Conservation (phyloP, 1,139 yeast genomes). For the Pichia cactophila region DNA sequence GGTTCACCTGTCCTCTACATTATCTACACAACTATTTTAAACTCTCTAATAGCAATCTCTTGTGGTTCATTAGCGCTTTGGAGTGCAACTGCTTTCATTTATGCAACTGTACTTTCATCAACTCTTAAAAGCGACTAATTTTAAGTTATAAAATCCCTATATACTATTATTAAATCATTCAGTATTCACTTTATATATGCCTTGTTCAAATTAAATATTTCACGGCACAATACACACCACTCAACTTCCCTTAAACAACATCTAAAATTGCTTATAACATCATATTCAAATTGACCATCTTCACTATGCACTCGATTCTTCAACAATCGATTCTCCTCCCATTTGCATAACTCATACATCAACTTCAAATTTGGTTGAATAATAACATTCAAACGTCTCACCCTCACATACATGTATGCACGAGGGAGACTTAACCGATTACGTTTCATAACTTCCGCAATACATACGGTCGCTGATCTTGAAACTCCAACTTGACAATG, state of each 20-base stretch:
- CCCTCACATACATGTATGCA: slow-evolving; percentile 76
- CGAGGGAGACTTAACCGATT: slow-evolving; percentile 56
- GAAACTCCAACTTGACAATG: slow-evolving; percentile 94
- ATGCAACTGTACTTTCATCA: slow-evolving; percentile 48
- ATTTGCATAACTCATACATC: slow-evolving; percentile 75
- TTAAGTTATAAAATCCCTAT: not conserved
- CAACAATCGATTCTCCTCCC: slow-evolving; percentile 47
- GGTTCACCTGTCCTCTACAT: slow-evolving; percentile 66
- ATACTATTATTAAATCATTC: not conserved
- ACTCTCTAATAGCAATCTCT: slow-evolving; percentile 56
- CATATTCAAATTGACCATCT: not conserved
- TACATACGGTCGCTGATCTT: slow-evolving; percentile 81
- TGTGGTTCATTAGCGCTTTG: slow-evolving; percentile 69
- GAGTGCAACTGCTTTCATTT: slow-evolving; percentile 45
- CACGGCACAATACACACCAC: slow-evolving; percentile 87
- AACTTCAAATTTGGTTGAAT: slow-evolving; percentile 85
- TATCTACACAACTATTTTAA: slow-evolving; percentile 61
- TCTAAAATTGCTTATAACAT: slow-evolving; percentile 5
- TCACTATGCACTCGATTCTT: not conserved
- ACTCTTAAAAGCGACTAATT: slow-evolving; percentile 41
- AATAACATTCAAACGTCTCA: slow-evolving; percentile 76
- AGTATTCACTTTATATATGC: slow-evolving; percentile 37
- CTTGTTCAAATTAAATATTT: slow-evolving; percentile 66
- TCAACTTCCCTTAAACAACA: slow-evolving; percentile 51
- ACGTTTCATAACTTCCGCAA: slow-evolving; percentile 82